Conservation (phyloP, 129 eudicot species). For the Cynara cardunculus region DNA sequence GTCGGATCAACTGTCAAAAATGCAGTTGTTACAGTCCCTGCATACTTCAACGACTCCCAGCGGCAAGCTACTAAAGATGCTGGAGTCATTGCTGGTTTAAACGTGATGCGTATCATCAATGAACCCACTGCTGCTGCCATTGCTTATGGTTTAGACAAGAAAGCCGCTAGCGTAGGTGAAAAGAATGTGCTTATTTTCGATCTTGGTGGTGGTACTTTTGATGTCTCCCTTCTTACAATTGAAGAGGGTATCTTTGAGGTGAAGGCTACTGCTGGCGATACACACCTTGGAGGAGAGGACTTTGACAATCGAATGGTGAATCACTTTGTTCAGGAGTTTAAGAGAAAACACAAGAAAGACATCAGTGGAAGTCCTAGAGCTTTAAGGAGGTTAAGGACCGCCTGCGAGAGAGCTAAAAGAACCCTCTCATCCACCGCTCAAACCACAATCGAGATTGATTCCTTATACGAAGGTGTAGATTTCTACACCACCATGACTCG, state of each 20-base stretch:
- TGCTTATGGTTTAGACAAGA: slow-evolving; percentile 45
- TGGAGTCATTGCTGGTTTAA: slow-evolving; percentile 38
- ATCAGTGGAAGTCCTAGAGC: slow-evolving; percentile 30
- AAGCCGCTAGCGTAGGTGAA: slow-evolving; percentile 28
- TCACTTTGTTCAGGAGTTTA: slow-evolving; percentile 41
- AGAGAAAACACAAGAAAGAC: slow-evolving; percentile 31
- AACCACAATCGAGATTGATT: slow-evolving; percentile 34
- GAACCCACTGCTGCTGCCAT: slow-evolving; percentile 50
- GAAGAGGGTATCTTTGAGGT: slow-evolving; percentile 42
- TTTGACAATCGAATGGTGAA: slow-evolving; percentile 43
- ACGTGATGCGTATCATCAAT: slow-evolving; percentile 40
- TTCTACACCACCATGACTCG: slow-evolving; percentile 34
- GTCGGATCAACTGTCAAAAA: slow-evolving; percentile 34
- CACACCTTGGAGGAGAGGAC: slow-evolving; percentile 45
- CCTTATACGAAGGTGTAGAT: slow-evolving; percentile 41
- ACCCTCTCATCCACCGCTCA: slow-evolving; percentile 33
- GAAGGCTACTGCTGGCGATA: slow-evolving; percentile 38
- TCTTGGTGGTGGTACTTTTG: slow-evolving; percentile 49
- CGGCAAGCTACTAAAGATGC: slow-evolving; percentile 46
- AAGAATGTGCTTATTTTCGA: slow-evolving; percentile 45
- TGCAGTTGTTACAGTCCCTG: slow-evolving; percentile 46
- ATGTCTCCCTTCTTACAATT: slow-evolving; percentile 39
- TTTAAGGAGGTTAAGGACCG: slow-evolving; percentile 35
- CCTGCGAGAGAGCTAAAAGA: slow-evolving; percentile 39
- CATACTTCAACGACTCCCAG: slow-evolving; percentile 45